Evolutionary conservation across 1,284 basidiomycete genomes (phyloP), one percentile per base, ranked within the genome.

Genomic region (Trametes hirsuta): DNA sequence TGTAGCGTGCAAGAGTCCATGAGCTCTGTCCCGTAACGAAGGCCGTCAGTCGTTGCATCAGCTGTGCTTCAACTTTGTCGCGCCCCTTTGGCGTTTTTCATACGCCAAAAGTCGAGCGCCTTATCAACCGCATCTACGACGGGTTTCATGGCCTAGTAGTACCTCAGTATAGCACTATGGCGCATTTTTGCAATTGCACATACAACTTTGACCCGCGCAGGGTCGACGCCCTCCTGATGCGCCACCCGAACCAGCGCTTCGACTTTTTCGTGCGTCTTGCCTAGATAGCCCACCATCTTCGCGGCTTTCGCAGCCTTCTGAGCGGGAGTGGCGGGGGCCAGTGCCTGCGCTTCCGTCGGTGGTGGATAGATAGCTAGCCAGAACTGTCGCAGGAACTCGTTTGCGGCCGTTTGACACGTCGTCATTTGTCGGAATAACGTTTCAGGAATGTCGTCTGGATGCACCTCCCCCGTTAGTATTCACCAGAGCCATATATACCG

Each of bases 351-450:
- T 36, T 93, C 88, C 18, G 81, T 79, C 0, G 84, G 76, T 1
- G 91, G 84, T 1, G 96, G 96, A 58, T 96, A 90, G 51, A 94
- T 84, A 0, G 94, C 85, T 10, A 90, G 83, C 95, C 96, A 99
- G 72, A 95, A 98, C 72, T 98, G 97, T 10, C 97, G 86, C 10
- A 99, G 80, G 73, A 98, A 98, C 74, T 99, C 97, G 66, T 94
- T 95, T 2, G 95, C 91, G 1, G 95, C 90, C 0, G 94, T 95
- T 70, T 98, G 95, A 68, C 93, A 92, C 0, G 92, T 91, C 9
- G 87, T 86, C 83, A 98, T 90, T 72, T 93, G 88, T 52, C 87
- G 81, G 65, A 93, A 86, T 22, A 98, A 77, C 1, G 77, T 78
- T 34, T 91, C 86, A 0, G 96, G 94, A 24, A 98, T 86, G 34